Conservation (phyloP, 305 asterid genomes). For the Lippia alba region DNA sequence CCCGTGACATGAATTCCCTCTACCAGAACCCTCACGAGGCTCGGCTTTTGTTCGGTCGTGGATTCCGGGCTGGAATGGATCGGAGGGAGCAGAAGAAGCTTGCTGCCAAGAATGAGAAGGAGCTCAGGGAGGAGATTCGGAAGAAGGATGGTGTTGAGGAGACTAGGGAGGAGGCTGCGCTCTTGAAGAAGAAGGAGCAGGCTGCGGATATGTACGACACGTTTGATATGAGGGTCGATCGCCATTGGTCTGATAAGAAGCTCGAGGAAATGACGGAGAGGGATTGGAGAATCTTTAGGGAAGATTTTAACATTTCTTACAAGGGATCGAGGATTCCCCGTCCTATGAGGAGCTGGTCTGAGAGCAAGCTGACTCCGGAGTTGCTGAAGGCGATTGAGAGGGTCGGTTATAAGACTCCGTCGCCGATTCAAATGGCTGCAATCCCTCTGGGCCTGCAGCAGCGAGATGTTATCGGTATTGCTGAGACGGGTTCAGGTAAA, state of each 20-base stretch:
- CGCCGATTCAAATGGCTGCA: constrained; percentile 91
- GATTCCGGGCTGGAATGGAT: constrained; percentile 83
- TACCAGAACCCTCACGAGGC: constrained; percentile 89
- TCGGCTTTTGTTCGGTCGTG: constrained; percentile 72
- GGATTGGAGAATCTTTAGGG: constrained; percentile 88
- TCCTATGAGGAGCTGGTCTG: constrained; percentile 86
- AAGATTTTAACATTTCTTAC: constrained; percentile 80
- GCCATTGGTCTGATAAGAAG: constrained; percentile 91
- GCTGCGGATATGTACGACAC: constrained; percentile 79
- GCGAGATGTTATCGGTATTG: constrained; percentile 80
- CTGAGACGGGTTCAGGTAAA: constrained; percentile 93
- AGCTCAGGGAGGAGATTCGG: constrained; percentile 64
- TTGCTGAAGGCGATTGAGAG: constrained; percentile 74
- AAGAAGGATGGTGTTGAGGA: constrained; percentile 80
- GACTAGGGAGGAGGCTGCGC: constrained; percentile 74
- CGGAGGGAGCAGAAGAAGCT: constrained; percentile 86
- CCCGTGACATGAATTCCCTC: constrained; percentile 74
- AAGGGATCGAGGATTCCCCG: constrained; percentile 87
- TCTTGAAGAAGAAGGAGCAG: constrained; percentile 71
- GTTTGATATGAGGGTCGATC: constrained; percentile 77
- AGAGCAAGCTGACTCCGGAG: constrained; percentile 70
- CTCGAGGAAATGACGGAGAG: constrained; percentile 87
- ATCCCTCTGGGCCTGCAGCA: constrained; percentile 89
- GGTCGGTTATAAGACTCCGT: constrained; percentile 79
- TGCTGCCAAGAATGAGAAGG: constrained; percentile 81